Evolutionary conservation across 441 rosid species (phyloP).

Genomic region (Theobroma grandiflorum): DNA sequence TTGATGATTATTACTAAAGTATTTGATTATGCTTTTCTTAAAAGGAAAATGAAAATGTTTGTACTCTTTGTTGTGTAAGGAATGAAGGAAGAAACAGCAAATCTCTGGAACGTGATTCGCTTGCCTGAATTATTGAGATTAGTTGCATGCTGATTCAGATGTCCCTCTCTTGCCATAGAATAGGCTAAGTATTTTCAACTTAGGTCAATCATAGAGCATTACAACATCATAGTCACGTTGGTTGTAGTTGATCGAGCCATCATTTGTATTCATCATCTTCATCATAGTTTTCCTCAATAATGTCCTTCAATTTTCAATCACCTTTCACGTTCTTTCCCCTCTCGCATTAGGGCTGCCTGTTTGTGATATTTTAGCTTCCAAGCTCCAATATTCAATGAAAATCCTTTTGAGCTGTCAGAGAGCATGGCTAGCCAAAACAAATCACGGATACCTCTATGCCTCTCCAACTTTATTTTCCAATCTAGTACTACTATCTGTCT

Average conservation of each 20-base stretch:
- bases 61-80: not conserved
- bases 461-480: constrained; percentile 7
- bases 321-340: not conserved
- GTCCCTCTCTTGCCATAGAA: not conserved
- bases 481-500: no score
- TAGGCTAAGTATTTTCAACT: not conserved
- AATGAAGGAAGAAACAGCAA: constrained; percentile 13
- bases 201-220: constrained; percentile 18
- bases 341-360: not conserved
- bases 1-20: not conserved
- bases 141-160: constrained; percentile 29
- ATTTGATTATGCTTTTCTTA: not conserved
- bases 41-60: no score
- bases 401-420: not conserved
- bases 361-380: not conserved
- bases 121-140: constrained; percentile 16
- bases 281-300: constrained; percentile 19
- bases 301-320: not conserved
- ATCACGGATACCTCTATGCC: not conserved
- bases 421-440: not conserved
- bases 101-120: not conserved
- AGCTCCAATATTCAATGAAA: not conserved
- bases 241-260: constrained; percentile 24
- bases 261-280: constrained; percentile 19
- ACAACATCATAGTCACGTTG: constrained; percentile 21